Evolutionary conservation across 1,284 basidiomycete species (phyloP), one percentile per base, ranked within the genome.

Genomic region (Stereum hirsutum): DNA sequence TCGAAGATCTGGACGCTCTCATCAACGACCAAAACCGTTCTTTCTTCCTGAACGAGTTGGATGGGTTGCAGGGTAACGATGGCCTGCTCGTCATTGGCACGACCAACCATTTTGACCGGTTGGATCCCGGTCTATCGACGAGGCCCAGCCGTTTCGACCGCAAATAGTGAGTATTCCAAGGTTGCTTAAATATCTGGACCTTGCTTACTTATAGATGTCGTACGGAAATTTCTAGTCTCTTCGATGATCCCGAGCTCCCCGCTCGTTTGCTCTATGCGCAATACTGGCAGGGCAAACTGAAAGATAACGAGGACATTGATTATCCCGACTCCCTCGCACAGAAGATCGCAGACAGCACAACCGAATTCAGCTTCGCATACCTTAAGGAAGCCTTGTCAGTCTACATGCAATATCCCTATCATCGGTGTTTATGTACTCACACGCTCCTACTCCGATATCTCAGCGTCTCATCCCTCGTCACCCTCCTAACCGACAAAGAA

Each of bases 11-110:
- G 6, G 89, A 91, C 54, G 82, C 79, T 49, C 67, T 89, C 38
- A 84, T 91, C 63, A 84, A 75, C 47, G 75, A 88, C 53, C 39
- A 57, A 7, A 89, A 89, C 54, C 74, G 87, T 20, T 85, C 84
- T 0, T 90, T 85, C 69, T 91, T 91, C 74, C 68, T 92, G 39
- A 90, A 90, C 55, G 81, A 89, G 54, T 65, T 90, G 10, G 83
- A 87, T 51, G 85, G 84, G 1, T 59, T 87, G 23, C 73, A 78
- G 52, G 72, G 78, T 25, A 90, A 90, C 53, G 78, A 89, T 50
- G 88, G 88, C 0, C 51, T 91, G 6, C 70, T 90, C 34, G 65
- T 89, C 54, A 80, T 90, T 49, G 85, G 75, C 12, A 84, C 88
- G 0, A 90, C 89, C 20, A 92, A 91, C 56, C 86, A 90, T 58